Conservation (phyloP, 768 basidiomycete genomes). For the Suillus decipiens region DNA sequence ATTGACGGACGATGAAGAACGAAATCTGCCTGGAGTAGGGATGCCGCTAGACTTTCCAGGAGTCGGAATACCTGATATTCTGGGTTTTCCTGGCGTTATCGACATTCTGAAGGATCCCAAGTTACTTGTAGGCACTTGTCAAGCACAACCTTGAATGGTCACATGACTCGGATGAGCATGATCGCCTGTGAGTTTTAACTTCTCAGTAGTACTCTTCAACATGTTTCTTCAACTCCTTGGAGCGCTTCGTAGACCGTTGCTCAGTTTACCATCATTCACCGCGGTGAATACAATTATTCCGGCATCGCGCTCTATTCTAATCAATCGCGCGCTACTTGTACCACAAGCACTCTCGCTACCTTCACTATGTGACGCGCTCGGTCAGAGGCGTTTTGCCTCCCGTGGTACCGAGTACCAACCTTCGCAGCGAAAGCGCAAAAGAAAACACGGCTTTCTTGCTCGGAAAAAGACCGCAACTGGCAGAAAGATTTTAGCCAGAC, state of each 20-base stretch:
- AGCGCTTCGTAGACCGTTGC: conserved; percentile 3
- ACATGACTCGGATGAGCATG: conserved; percentile 5
- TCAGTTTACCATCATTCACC: not conserved
- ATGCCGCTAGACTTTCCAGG: conserved; percentile 52
- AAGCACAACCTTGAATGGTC: conserved; percentile 6
- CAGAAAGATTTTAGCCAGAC: conserved; percentile 67
- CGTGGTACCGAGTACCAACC: conserved; percentile 95
- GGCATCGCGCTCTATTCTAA: not conserved
- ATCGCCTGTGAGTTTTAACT: not conserved
- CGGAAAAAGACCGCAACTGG: conserved; percentile 70
- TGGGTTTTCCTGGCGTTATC: conserved; percentile 45
- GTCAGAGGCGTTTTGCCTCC: conserved; percentile 51
- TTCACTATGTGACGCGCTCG: conserved; percentile 1
- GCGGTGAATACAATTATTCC: not conserved
- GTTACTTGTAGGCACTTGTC: not conserved
- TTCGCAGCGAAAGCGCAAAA: conserved; percentile 90
- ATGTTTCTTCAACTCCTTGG: conserved; percentile 5
- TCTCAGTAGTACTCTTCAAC: not conserved
- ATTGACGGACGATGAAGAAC: conserved; percentile 60
- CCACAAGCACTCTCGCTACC: conserved; percentile 11
- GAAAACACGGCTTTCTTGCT: conserved; percentile 89
- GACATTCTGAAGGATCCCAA: conserved; percentile 32
- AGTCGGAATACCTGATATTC: conserved; percentile 46
- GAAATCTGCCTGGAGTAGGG: conserved; percentile 70
- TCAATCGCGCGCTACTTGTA: conserved; percentile 19